These are phyloP conservation scores for Suillus plorans DNA, from an alignment of 768 basidiomycete genomes.

Conservation along the genomic window DNA sequence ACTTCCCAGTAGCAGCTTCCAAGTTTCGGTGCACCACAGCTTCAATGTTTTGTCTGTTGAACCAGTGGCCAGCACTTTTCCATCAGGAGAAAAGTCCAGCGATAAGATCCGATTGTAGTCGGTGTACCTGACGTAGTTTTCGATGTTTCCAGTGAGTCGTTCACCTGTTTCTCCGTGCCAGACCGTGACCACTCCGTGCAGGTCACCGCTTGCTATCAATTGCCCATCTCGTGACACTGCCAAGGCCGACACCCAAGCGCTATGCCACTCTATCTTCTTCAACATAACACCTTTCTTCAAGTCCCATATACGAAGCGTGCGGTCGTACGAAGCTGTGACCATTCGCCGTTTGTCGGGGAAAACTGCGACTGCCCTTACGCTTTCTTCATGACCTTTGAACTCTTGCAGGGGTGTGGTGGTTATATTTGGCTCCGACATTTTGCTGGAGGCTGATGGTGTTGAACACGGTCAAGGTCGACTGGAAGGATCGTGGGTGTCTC, in stretches of 20 bases:
- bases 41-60: not conserved
- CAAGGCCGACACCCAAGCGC: not conserved
- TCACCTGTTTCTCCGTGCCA: not conserved
- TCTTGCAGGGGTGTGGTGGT: not conserved
- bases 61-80: not conserved
- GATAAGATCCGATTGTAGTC: not conserved
- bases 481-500: not conserved
- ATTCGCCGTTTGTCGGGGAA: not conserved
- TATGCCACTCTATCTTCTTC: not conserved
- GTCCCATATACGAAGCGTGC: not conserved
- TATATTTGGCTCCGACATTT: not conserved
- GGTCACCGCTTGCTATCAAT: not conserved
- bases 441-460: not conserved
- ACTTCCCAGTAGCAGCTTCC: not conserved
- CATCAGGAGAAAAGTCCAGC: not conserved
- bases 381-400: not conserved
- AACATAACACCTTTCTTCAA: not conserved
- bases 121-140: not conserved
- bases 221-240: not conserved
- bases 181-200: accelerated
- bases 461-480: not conserved
- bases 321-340: not conserved
- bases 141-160: not conserved
- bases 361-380: not conserved
- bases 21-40: not conserved